Evolutionary conservation across 2,329 filamentous ascomycete species (phyloP), one percentile per base, ranked within the genome.

Genomic region (Fusarium sp.): DNA sequence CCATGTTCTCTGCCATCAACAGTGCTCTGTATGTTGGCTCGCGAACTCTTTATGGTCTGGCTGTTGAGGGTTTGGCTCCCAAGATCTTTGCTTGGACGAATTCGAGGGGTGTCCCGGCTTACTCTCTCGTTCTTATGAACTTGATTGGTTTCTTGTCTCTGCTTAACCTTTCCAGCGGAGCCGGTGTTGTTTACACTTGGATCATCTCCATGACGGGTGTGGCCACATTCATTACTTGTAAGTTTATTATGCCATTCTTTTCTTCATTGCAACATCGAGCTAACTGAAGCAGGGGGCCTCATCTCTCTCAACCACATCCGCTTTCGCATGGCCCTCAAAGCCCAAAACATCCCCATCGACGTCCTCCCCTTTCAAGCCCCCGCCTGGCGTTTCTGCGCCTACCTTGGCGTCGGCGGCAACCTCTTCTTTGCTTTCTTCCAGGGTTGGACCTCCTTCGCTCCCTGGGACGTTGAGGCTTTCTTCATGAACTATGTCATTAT

Each of bases 241-340:
- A 25, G 49, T 25, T 1, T 11, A 6, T 1, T 16, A 34, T 7
- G 2, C 1, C 13, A 5, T 16, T 13, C 25, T 20, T 46, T 23
- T 2, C 1, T 8, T 18, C 16, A 3, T 31, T 50, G n/a, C 7
- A 14, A 20, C 13, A n/a, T 1, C 4, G 3, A 1, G 0, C 29
- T 53, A 36, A 53, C 8, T 3, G 4, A 1, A 14, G 3, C 3
- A 53, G 49, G 49, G 49, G 62, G 60, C 0, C 29, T 65, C 1
- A 63, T 59, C 27, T 62, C 54, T 8, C 27, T 65, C 3, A 63
- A 62, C 27, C 54, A 65, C 25, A 58, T 63, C 27, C 63, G 63
- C 20, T 57, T 59, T 8, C 44, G 63, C 9, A 53, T 58, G 33
- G 54, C 49, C 11, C 54, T 65, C 23, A n/a, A 40, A 4, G 54